Evolutionary conservation across 129 eudicot genomes (phyloP).

Genomic region (Lactuca sativa): DNA sequence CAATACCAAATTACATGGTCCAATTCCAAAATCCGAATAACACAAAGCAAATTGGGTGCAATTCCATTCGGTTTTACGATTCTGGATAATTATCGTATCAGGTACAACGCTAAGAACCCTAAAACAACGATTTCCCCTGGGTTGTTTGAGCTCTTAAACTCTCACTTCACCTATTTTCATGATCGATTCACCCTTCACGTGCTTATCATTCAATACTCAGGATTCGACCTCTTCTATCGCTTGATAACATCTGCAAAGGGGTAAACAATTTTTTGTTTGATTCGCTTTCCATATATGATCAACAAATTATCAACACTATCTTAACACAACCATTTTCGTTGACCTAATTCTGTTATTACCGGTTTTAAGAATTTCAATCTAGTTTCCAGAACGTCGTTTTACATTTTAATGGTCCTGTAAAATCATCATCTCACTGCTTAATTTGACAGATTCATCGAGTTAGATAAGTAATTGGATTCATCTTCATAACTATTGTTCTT

Average conservation of each 20-base stretch:
- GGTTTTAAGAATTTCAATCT: not conserved
- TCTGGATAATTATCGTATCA: constrained; percentile 20
- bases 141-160: constrained; percentile 11
- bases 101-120: constrained; percentile 17
- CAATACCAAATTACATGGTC: not conserved
- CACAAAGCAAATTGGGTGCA: not conserved
- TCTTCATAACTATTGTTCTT: not conserved
- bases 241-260: not conserved
- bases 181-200: constrained; percentile 6
- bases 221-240: not conserved
- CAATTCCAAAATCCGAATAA: not conserved
- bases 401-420: not conserved
- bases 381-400: constrained; percentile 1
- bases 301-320: not conserved
- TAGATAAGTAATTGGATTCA: not conserved
- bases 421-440: not conserved
- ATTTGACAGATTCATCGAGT: not conserved
- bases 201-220: constrained; percentile 14
- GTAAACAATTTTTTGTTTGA: not conserved
- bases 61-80: not conserved
- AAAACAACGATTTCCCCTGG: constrained; percentile 3
- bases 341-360: not conserved
- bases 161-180: constrained; percentile 4
- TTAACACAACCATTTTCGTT: constrained; percentile 5
- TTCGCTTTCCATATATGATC: constrained; percentile 18